Base-by-base conservation (phyloP, 2,329 filamentous ascomycete genomes). In the Coniochaeta ligniaria region DNA sequence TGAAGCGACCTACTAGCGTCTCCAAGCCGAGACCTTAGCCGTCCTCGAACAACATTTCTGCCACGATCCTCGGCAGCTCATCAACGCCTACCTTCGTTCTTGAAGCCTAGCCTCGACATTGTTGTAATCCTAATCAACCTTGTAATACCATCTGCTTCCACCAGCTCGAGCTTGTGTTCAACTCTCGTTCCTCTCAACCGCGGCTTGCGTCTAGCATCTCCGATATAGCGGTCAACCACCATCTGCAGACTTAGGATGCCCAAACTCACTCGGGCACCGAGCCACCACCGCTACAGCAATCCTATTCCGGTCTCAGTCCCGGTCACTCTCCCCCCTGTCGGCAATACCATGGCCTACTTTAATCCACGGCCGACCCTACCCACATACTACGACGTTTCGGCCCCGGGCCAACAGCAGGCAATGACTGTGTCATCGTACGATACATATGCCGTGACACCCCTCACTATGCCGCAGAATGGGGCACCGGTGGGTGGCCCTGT, bases 281-380 rank as follows among this genome's bases (percentile, higher is more conserved):
- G 66, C 60, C 66, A 70, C 55, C 67, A 71, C 60, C 64, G 66
- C 61, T 66, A 68, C 62, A 63, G 63, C 63, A 58, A 64, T 58
- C 50, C 64, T 41, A 52, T 68, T 57, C 59, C 66, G 47, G 65
- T 68, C 59, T 59, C 66, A 47, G 65, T 66, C 28, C 64, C 68
- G 57, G 54, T 67, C 17, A 61, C 67, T 45, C 63, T 67, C 58
- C 60, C 63, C 14, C 62, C 64, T 12, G 36, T 43, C 63, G 50
- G 60, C 31, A 58, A 64, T 33, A 62, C 60, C 64, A 73, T 74
- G 72, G 63, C 71, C 35, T 74, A 73, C 66, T 74, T 74, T 62
- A 66, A 64, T 60, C 50, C 64, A 50, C 64, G 63, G 62, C 68
- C 62, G 62, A 65, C 69, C 50, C 58, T 61, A 57, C 66, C 65